Conservation (phyloP, 495 filamentous ascomycete genomes). For the Annulohypoxylon nitens region DNA sequence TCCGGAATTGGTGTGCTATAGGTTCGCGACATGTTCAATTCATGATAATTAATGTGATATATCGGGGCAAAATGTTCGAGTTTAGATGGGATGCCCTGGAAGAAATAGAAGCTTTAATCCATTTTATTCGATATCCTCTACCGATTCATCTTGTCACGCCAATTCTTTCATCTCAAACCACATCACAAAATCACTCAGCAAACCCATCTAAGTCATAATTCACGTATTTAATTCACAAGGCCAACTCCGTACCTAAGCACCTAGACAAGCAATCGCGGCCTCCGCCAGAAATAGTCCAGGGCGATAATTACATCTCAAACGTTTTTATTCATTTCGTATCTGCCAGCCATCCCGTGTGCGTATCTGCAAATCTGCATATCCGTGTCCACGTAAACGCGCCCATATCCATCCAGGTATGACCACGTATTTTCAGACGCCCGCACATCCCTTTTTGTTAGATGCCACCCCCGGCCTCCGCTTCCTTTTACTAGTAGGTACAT, state of each 20-base stretch:
- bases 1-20: too few relatives aligned
- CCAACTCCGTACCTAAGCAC: slow-evolving; percentile 1
- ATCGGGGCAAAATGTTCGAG: too few relatives aligned
- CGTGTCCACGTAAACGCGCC: background rate
- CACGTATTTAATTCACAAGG: background rate
- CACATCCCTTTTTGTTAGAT: background rate
- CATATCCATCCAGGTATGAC: slow-evolving; percentile 8
- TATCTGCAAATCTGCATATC: background rate
- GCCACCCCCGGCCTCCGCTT: background rate
- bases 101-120: too few relatives aligned
- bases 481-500: background rate
- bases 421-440: slow-evolving; percentile 2
- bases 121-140: too few relatives aligned
- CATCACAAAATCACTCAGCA: too few relatives aligned
- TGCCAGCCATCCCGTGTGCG: background rate
- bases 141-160: too few relatives aligned
- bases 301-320: slow-evolving; percentile 14
- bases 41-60: too few relatives aligned
- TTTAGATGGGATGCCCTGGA: too few relatives aligned
- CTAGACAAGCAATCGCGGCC: background rate
- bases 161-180: too few relatives aligned
- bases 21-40: too few relatives aligned
- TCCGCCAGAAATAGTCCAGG: background rate
- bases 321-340: slow-evolving; percentile 34
- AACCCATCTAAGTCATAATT: too few relatives aligned